Percentiles rank a stretch among this genome's conserved stretches.
Conservation (phyloP, 306 rosid species). For the Cercis canadensis region DNA sequence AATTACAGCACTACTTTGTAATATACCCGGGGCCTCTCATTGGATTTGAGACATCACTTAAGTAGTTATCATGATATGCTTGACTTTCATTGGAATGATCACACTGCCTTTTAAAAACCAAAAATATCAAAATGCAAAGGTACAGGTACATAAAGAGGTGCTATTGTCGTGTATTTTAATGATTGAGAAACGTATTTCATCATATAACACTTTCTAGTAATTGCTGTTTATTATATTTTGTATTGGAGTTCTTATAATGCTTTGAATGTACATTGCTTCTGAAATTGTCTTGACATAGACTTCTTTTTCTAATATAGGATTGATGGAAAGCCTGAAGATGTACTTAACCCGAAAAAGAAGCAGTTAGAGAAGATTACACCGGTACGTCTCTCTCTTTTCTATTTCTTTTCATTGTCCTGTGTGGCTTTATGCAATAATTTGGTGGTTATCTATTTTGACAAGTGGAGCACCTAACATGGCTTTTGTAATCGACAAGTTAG, state of each 20-base stretch:
- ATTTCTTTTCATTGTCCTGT: too few species aligned
- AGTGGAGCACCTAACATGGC: too few species aligned
- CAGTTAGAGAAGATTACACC: slow-evolving; percentile 95
- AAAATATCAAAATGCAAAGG: too few species aligned
- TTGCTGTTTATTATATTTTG: slow-evolving; percentile 7
- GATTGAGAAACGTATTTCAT: slow-evolving; percentile 5
- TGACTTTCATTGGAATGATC: background rate
- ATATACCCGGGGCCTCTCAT: background rate
- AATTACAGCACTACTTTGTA: background rate
- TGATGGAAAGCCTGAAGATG: slow-evolving; percentile 97
- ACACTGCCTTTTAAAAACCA: background rate
- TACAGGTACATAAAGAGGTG: background rate
- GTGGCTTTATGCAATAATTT: too few species aligned
- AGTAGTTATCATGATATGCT: too few species aligned
- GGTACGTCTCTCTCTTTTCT: slow-evolving; percentile 47
- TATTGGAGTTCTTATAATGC: slow-evolving; percentile 1
- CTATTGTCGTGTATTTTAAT: background rate
- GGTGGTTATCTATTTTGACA: too few species aligned
- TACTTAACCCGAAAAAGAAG: slow-evolving; percentile 97
- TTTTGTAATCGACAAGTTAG: too few species aligned
- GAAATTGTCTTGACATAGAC: slow-evolving; percentile 13
- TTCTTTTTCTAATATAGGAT: slow-evolving; percentile 54
- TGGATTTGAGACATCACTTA: background rate
- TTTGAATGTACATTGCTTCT: background rate
- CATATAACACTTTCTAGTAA: background rate